Base-by-base conservation (phyloP, 2,329 filamentous ascomycete genomes). In the Colletotrichum eremochloae region DNA sequence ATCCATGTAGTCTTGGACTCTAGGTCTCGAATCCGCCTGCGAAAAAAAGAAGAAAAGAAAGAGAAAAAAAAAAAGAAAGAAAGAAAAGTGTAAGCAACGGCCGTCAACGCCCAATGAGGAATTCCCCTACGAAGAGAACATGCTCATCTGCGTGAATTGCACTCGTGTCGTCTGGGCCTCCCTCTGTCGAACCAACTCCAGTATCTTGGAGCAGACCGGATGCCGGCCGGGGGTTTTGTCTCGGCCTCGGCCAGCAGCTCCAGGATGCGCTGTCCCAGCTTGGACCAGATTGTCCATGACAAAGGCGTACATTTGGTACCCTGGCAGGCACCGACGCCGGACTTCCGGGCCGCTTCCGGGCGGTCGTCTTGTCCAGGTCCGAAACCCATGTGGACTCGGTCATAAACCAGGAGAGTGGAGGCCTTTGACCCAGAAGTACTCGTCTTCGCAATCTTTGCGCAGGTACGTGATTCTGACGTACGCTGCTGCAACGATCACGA, bases 381-480 rank as follows among this genome's bases (percentile, higher is more conserved):
- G 81, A 76, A 18, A 87, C 82, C 83, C 42, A 87, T 7, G 80
- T 78, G 3, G 82, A 84, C 76, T 86, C 85, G 0, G 84, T 86
- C 75, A 86, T 87, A 76, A 83, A 87, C 84, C 85, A 86, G 9
- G 80, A 83, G 8, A 86, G 78, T 24, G 5, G 81, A 83, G 2
- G 82, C 81, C 81, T 72, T 87, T 86, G 68, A 86, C 83, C 46
- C 81, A 82, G 72, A 86, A 84, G 68, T 85, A 86, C 76, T 87
- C 85, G 12, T 80, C 79, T 69, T 86, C 81, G 64, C 84, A 84
- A 73, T 24, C 24, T 24, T 84, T 84, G 48, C 82, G 83, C 33
- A 87, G 77, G 70, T 85, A 85, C 9, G 79, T 83, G 58, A 87
- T 74, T 44, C 84, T 82, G 5, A 81, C 84, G 68, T 85, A 86